These are phyloP conservation scores for Sistotremastrum niveocremeum DNA, from an alignment of 768 basidiomycete genomes.

Conservation along the genomic window DNA sequence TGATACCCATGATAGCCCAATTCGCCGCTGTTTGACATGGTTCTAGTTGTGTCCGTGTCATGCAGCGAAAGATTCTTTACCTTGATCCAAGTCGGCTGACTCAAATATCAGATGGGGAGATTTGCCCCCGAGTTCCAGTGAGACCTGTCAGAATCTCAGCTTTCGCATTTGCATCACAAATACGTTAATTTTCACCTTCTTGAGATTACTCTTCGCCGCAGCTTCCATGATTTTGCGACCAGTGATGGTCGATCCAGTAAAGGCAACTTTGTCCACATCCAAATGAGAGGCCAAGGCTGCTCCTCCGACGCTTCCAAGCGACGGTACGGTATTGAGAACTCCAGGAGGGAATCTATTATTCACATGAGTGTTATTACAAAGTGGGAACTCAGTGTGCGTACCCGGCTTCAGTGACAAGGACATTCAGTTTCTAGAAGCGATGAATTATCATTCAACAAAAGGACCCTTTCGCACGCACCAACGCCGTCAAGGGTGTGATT, in stretches of 20 bases:
- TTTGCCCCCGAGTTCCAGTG: constrained; percentile 91
- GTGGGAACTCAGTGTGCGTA: constrained; percentile 18
- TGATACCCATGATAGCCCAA: constrained; percentile 78
- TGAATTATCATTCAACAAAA: constrained; percentile 2
- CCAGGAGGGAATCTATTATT: constrained; percentile 69
- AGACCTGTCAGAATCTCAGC: constrained; percentile 35
- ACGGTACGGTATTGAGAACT: constrained; percentile 80
- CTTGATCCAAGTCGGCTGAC: constrained; percentile 82
- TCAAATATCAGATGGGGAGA: constrained; percentile 83
- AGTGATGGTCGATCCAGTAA: constrained; percentile 85
- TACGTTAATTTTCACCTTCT: constrained; percentile 44
- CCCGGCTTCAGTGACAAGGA: constrained; percentile 77
- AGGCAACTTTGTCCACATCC: constrained; percentile 89
- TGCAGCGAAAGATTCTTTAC: constrained; percentile 22
- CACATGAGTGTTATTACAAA: constrained; percentile 1
- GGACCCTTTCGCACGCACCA: constrained; percentile 29
- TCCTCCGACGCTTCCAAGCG: constrained; percentile 70
- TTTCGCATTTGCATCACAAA: not conserved
- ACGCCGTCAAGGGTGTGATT: constrained; percentile 69
- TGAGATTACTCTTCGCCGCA: constrained; percentile 85
- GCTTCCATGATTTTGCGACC: constrained; percentile 87
- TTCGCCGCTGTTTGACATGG: constrained; percentile 42
- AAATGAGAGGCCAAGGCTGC: constrained; percentile 71
- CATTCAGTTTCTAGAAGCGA: constrained; percentile 54
- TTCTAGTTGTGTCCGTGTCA: not conserved